Conservation (phyloP, 495 filamentous ascomycete genomes). For the Penicillium cataractarum region DNA sequence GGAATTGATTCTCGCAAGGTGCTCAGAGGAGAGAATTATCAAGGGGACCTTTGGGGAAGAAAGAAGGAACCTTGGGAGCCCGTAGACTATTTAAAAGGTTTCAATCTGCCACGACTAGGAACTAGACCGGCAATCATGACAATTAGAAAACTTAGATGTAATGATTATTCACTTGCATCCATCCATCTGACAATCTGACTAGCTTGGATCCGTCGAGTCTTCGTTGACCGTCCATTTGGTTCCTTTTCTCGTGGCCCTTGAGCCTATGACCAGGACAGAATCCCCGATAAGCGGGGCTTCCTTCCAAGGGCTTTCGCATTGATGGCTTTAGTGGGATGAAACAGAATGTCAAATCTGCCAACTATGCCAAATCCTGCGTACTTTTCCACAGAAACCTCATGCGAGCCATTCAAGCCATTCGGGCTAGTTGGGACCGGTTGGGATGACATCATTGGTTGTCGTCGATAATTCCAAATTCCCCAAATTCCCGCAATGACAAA, state of each 20-base stretch:
- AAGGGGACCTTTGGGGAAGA: conserved; percentile 33
- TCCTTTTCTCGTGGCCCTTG: neutral
- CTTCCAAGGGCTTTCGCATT: too few species aligned
- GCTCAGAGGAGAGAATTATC: conserved; percentile 20
- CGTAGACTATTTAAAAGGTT: conserved; percentile 36
- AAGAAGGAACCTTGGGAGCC: conserved; percentile 18
- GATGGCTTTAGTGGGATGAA: neutral
- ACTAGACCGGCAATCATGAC: neutral
- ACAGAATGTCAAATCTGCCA: too few species aligned
- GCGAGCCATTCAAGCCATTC: neutral
- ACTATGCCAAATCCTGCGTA: neutral
- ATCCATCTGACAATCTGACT: neutral
- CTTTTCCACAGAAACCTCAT: too few species aligned
- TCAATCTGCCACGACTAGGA: too few species aligned
- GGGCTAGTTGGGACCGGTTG: neutral
- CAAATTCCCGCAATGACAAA: conserved; percentile 21
- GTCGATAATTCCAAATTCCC: conserved; percentile 19
- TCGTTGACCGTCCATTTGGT: neutral
- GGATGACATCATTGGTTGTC: conserved; percentile 19
- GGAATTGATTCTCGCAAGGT: conserved; percentile 37
- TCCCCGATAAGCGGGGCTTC: neutral
- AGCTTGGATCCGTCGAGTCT: neutral
- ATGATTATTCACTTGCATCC: neutral
- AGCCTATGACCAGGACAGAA: neutral
- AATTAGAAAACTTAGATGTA: neutral